Evolutionary conservation across 208 protist species (phyloP).

Genomic region (Leishmania aethiopica): DNA sequence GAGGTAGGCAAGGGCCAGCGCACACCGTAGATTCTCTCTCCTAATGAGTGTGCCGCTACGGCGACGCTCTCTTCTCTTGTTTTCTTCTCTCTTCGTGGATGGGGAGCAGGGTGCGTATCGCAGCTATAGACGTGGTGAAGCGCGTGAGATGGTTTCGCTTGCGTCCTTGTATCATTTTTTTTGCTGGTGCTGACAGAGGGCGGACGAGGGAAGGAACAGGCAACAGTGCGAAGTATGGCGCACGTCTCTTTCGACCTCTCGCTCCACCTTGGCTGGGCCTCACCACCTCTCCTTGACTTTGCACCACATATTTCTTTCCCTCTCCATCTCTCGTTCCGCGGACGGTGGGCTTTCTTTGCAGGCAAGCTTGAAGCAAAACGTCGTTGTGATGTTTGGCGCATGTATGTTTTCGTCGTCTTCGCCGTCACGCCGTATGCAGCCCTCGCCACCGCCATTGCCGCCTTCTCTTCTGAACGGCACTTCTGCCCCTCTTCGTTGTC

Average conservation of each 20-base stretch:
- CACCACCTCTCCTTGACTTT: background rate
- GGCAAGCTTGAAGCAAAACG: background rate
- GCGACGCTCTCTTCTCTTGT: background rate
- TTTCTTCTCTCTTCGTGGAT: background rate
- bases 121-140: background rate
- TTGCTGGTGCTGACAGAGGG: background rate
- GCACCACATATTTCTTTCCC: background rate
- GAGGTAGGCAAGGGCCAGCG: background rate
- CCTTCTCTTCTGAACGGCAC: background rate
- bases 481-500: background rate
- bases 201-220: background rate
- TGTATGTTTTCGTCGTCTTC: background rate
- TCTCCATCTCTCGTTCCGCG: background rate
- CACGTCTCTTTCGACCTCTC: background rate
- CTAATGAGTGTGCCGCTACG: background rate
- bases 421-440: background rate
- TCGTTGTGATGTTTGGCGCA: background rate
- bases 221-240: background rate
- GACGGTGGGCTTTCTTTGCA: background rate
- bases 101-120: background rate
- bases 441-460: background rate
- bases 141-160: background rate
- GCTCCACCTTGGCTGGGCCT: background rate
- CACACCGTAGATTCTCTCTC: background rate
- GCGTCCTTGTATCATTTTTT: background rate